Conservation (phyloP, 345 rosid species). For the Leavenworthia alabamica region DNA sequence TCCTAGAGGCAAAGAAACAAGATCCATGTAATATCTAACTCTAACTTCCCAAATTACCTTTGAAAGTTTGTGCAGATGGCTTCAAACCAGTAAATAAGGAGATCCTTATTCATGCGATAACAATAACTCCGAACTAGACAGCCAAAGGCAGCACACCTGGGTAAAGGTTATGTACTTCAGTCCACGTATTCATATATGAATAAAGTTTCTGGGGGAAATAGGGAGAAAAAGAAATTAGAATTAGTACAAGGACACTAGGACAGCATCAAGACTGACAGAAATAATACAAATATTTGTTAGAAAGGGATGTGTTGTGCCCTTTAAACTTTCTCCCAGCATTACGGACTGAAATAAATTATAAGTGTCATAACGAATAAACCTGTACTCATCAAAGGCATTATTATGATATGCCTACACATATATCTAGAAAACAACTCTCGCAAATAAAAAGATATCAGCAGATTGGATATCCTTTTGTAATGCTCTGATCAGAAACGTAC, state of each 20-base stretch:
- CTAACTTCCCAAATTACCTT: constrained; percentile 45
- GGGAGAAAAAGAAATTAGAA: background rate
- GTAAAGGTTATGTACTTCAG: constrained; percentile 13
- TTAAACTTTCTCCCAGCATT: background rate
- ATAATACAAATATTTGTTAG: background rate
- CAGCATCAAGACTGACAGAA: constrained; percentile 14
- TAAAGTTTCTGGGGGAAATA: background rate
- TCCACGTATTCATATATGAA: background rate
- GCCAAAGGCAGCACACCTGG: constrained; percentile 82
- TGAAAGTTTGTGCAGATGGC: constrained; percentile 68
- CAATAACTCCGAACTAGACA: constrained; percentile 51
- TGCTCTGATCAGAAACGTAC: constrained; percentile 37
- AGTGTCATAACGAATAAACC: constrained; percentile 8
- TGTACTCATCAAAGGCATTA: constrained; percentile 10
- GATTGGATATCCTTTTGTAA: background rate
- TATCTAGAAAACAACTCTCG: constrained; percentile 1
- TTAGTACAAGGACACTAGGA: constrained; percentile 4
- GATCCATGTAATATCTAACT: constrained; percentile 9
- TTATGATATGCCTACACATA: constrained; percentile 1
- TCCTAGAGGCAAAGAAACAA: constrained; percentile 10
- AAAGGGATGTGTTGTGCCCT: background rate
- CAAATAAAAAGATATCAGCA: background rate
- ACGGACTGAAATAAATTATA: constrained; percentile 1
- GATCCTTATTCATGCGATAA: constrained; percentile 52
- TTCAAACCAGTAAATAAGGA: constrained; percentile 69